Evolutionary conservation across 495 filamentous ascomycete genomes (phyloP).

Genomic region (Aspergillus nanangensis): DNA sequence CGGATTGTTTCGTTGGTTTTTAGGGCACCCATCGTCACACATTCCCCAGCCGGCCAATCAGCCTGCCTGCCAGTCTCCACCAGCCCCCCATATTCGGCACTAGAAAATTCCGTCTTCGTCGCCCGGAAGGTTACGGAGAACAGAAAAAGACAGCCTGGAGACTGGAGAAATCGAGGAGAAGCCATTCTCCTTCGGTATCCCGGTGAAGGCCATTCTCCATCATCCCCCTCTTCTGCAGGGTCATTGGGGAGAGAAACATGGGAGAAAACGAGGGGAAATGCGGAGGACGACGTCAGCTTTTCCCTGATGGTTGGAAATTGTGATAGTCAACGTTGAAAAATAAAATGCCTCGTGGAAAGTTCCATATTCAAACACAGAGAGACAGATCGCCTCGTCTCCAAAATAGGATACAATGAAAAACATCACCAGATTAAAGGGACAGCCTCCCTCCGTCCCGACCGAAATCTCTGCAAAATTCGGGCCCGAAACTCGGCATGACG

Average conservation of each 20-base stretch:
- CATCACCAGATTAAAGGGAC: too few relatives aligned
- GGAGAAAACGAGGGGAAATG: constrained; percentile 15
- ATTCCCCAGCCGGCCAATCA: background rate
- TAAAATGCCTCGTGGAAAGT: too few relatives aligned
- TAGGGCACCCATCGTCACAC: too few relatives aligned
- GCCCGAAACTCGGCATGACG: constrained; percentile 2
- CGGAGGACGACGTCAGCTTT: background rate
- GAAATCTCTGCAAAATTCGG: constrained; percentile 2
- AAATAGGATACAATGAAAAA: background rate
- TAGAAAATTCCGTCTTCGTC: background rate
- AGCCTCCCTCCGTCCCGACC: too few relatives aligned
- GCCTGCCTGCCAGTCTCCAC: background rate
- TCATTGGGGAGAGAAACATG: background rate
- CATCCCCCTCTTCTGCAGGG: background rate
- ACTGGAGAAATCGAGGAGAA: constrained; percentile 17
- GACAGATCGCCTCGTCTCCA: background rate
- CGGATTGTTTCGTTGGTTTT: too few relatives aligned
- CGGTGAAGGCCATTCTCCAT: constrained; percentile 13
- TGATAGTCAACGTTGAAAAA: too few relatives aligned
- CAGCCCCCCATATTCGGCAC: constrained; percentile 6
- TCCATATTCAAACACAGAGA: background rate
- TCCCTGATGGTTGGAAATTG: too few relatives aligned
- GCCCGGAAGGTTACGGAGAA: constrained; percentile 10
- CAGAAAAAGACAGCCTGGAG: constrained; percentile 4
- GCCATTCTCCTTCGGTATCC: constrained; percentile 15